Base-by-base conservation (phyloP, 2,329 filamentous ascomycete genomes). In the Herpotrichia juniperi region DNA sequence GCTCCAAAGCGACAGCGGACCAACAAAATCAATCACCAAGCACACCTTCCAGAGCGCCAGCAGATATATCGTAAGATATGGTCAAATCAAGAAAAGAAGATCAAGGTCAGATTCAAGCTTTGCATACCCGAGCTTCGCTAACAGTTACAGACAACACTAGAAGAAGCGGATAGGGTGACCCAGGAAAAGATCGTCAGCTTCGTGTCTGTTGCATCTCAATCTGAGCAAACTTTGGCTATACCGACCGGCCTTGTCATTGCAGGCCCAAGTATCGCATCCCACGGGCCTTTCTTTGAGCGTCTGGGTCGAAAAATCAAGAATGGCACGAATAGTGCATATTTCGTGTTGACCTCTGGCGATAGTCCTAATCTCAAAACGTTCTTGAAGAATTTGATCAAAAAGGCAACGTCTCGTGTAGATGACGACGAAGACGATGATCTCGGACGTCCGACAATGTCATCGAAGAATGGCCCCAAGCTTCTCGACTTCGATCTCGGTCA, bases 401-500 rank as follows among this genome's bases (percentile, higher is more conserved):
- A 87, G 61, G 83, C 83, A 7, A 88, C 81, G 4, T 75, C 75
- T 4, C 75, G 81, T 8, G 75, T 78, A 2, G 82, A 85, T 21
- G 84, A 85, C 3, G 85, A 87, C 1, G 83, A 81, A 12, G 71
- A 84, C 7, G 69, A 72, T 10, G 62, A 65, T 3, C 12, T 61
- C 14, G 52, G 59, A 28, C 57, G 51, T 9, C 34, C 51, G 3
- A 42, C 39, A 24, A 53, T 45, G 19, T 63, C 63, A 22, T 57
- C 57, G 32, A 56, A 62, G n/a, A 70, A 87, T 80, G 85, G 83
- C 1, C 82, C 83, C 28, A 86, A 84, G 68, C 83, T 89, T 53
- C 80, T 93, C 2, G 88, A 90, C 62, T 94, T 93, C 68, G 91
- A 94, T 64, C 80, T 94, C 14, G 87, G 90, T 62, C 85, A 88